Base-by-base conservation (phyloP, 495 filamentous ascomycete species). In the Aspergillus avenaceus region DNA sequence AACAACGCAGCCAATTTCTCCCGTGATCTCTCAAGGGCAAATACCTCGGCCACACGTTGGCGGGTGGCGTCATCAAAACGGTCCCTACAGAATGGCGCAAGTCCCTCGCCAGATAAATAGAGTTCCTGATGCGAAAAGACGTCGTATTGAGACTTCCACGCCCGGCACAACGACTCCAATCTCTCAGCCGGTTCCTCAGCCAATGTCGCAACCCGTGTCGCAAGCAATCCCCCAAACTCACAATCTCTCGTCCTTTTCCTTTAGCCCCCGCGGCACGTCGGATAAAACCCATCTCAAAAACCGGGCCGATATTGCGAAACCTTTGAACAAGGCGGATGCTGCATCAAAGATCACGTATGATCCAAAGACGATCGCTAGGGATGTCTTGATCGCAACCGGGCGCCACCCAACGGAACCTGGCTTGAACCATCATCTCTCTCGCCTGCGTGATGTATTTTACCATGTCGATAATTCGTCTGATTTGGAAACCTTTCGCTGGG, bases 401-500 rank as follows among this genome's bases (percentile, higher is more conserved):
- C 75, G 75, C 16, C 82, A 87, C 59, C 84, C 84, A 0, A 73
- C 72, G 9, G 75, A 81, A 55, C 61, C 69, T 4, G 45, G 54
- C 5, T 55, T 90, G 14, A 90, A 90, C 53, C 63, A 70, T 36
- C 85, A 87, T 64, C 64, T 88, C 16, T 62, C 76, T 4, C 36
- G 56, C 6, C 52, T 87, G 2, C 72, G 65, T 18, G 52, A 63
- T 4, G 64, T 50, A 3, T 69, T 84, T 26, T 28, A 49, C 4
- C 55, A 62, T n/a, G 59, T 84, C 2, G 67, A 69, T 45, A 44
- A 52, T 29, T 56, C 59, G 11, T 66, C 71, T 8, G 84, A 90
- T 60, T 57, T 89, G 11, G 62, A 62, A n/a, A 87, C 83, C 0
- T 69, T 90, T 19, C 65, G 75, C 25, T 90, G 86, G 86, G 85